A percentile compares a stretch with the other conserved stretches of the same genome.
Conservation (phyloP, 1,284 basidiomycete species). For the Neolentinus lepideus region DNA sequence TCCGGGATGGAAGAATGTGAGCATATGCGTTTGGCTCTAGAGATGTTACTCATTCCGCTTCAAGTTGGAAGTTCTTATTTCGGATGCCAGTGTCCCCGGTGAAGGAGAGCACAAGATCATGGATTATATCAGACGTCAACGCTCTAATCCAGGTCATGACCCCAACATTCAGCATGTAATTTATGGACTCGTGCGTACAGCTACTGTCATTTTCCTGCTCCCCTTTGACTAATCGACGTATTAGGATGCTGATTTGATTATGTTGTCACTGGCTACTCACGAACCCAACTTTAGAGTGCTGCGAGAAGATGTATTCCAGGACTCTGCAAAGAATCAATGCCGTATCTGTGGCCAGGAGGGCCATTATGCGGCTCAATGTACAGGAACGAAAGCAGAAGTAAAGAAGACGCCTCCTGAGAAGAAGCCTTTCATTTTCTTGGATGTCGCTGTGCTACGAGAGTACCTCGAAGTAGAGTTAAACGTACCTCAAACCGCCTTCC, state of each 20-base stretch:
- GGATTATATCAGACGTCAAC: slow-evolving; percentile 94
- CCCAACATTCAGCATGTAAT: slow-evolving; percentile 97
- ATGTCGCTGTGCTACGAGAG: slow-evolving; percentile 92
- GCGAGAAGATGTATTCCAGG: slow-evolving; percentile 97
- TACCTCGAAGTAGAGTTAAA: slow-evolving; percentile 96
- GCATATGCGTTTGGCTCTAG: slow-evolving; percentile 17
- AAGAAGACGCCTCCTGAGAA: slow-evolving; percentile 68
- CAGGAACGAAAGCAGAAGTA: slow-evolving; percentile 61
- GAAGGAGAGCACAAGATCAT: slow-evolving; percentile 99
- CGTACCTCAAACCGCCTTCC: slow-evolving; percentile 71
- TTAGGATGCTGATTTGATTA: slow-evolving; percentile 99
- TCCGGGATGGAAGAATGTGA: slow-evolving; percentile 89
- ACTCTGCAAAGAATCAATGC: slow-evolving; percentile 71
- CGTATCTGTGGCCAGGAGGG: slow-evolving; percentile 91
- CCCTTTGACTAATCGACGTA: slow-evolving; percentile 1
- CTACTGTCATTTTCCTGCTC: not conserved
- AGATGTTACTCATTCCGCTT: not conserved
- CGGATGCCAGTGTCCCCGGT: slow-evolving; percentile 94
- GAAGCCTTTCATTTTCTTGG: slow-evolving; percentile 99
- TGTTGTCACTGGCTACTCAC: slow-evolving; percentile 97
- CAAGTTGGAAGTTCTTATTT: slow-evolving; percentile 92
- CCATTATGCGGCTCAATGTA: slow-evolving; percentile 93
- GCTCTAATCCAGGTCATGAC: slow-evolving; percentile 83
- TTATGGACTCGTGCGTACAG: slow-evolving; percentile 77
- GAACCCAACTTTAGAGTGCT: slow-evolving; percentile 97